Evolutionary conservation across 139 green algal genomes (phyloP).

Genomic region (Micractinium conductrix): DNA sequence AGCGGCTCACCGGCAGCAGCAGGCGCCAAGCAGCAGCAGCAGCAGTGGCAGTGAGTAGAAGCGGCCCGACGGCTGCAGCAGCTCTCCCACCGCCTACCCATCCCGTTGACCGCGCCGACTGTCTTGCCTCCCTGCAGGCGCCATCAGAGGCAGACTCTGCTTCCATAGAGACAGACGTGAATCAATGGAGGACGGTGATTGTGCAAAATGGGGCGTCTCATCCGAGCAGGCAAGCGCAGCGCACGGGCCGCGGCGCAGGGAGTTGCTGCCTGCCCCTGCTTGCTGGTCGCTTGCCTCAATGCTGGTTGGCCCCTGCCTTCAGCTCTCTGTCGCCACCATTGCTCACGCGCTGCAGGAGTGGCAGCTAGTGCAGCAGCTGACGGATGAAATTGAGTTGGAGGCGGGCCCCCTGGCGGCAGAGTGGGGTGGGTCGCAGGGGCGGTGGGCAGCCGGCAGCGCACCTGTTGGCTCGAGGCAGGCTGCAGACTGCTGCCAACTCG

Average conservation of each 20-base stretch:
- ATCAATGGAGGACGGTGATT: neutral
- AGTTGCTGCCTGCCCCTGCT: no score
- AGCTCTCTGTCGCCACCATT: neutral
- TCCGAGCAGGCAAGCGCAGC: neutral
- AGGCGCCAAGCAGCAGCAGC: no score
- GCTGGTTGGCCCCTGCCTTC: neutral
- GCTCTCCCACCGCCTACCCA: no score
- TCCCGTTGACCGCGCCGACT: no score
- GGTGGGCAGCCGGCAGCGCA: neutral
- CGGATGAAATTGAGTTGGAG: constrained; percentile 37
- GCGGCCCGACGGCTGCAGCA: no score
- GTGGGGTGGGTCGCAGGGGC: constrained; percentile 18
- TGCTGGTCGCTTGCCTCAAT: neutral
- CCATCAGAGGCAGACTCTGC: no score
- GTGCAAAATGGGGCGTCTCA: neutral
- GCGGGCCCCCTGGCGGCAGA: neutral
- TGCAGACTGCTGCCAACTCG: neutral
- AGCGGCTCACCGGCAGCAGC: no score
- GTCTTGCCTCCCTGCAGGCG: no score
- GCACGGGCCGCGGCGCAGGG: no score
- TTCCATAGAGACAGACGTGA: no score
- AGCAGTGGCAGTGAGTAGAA: no score
- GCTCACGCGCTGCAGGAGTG: constrained; percentile 20
- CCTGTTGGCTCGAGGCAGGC: neutral
- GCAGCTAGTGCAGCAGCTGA: constrained; percentile 39